phyloP scores from a whole-genome alignment of 768 basidiomycete genomes.

The Lactifluus piperatus region DNA sequence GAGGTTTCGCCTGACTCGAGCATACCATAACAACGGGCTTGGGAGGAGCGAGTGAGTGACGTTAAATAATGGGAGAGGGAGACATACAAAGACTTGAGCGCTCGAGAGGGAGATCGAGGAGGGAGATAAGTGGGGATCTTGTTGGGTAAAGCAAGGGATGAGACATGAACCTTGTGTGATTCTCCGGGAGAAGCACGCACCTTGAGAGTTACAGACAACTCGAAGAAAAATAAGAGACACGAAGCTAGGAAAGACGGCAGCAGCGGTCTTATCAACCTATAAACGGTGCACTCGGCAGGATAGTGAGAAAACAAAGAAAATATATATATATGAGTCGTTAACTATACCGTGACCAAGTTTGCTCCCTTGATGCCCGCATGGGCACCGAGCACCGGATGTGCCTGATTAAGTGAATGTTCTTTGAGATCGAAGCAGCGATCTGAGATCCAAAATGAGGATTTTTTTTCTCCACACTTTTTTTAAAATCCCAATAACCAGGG shows the following conservation, averaged over 20 bases:
- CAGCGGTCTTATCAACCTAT: constrained; percentile 17
- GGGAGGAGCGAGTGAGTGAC: constrained; percentile 8
- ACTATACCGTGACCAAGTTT: constrained; percentile 4
- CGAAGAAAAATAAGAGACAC: constrained; percentile 1
- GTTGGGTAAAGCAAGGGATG: constrained; percentile 17
- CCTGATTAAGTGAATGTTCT: constrained; percentile 18
- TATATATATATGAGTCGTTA: constrained; percentile 8
- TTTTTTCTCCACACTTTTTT: constrained; percentile 3
- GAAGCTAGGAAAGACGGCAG: constrained; percentile 8
- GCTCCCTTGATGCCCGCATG: constrained; percentile 12
- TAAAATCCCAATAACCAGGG: background rate
- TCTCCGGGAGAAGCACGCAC: constrained; percentile 17
- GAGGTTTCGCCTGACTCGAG: constrained; percentile 19
- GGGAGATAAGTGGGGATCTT: constrained; percentile 17
- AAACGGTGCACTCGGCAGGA: constrained; percentile 10
- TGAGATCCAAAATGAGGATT: constrained; percentile 1
- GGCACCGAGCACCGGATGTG: constrained; percentile 15
- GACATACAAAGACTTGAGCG: constrained; percentile 12
- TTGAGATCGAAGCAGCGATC: constrained; percentile 15
- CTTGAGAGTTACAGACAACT: constrained; percentile 8
- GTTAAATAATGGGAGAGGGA: constrained; percentile 14
- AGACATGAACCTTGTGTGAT: constrained; percentile 18
- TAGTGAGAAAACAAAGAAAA: constrained; percentile 1
- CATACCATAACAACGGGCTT: constrained; percentile 18
- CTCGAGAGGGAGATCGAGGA: constrained; percentile 17